Evolutionary conservation across 805 yeast species (phyloP), one percentile per base, ranked within the genome.

Genomic region (Kodamaea kakaduensis): DNA sequence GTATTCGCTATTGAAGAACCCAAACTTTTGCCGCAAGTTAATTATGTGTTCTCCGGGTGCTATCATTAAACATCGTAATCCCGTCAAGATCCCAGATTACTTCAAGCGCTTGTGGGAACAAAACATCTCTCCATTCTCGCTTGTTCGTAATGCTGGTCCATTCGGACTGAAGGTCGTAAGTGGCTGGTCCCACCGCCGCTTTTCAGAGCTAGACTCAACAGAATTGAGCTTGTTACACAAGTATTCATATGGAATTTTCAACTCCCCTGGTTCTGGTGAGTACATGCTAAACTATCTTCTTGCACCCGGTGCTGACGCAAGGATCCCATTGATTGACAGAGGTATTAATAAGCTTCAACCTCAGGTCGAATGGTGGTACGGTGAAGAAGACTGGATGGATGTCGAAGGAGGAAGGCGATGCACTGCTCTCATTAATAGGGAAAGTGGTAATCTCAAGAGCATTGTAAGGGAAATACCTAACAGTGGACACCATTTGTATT

Each of bases 21-120:
- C 90, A 0, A 59, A 66, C 2, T 73, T 77, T 29, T 81, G 89
- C 42, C 64, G 69, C 31, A 82, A 81, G 47, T 52, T 90, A 22
- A 52, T 88, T n/a, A 70, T 89, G 65, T 81, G 86, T 5, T 84
- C 95, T 0, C 97, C 97, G 0, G 97, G 95, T 0, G 96, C 95
- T 3, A 77, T 93, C 5, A 72, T 75, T 24, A 68, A 69, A 37
- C 75, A 75, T 27, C 46, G 61, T 5, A 53, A 50, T 15, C 56
- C 48, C 28, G 71, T 72, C 2, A 50, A 48, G 6, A 73, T 84
- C 1, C 96, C 97, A 1, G 54, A 61, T 25, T 90, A 95, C 82
- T 87, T 87, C 55, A 72, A 71, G 15, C 71, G 69, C 47, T 60
- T 90, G 18, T 93, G 98, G 98, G 88, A 85, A 45, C 75, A 70